Conservation (phyloP, 225 moss, liverwort and hornwort genomes). For the Climacium dendroides region DNA sequence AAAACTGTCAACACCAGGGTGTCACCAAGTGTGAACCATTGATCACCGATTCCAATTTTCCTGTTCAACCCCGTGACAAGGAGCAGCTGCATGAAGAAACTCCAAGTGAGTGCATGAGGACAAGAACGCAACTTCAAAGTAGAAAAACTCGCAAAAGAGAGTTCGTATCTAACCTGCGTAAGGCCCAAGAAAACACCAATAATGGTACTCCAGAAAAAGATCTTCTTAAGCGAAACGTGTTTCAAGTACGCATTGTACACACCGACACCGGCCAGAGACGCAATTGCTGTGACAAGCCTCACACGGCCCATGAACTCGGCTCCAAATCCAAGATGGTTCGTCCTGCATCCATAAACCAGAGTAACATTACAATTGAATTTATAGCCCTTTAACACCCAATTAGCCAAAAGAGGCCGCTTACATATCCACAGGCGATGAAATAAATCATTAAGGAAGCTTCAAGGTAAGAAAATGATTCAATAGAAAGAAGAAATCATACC, state of each 20-base stretch:
- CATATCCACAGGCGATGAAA: not conserved
- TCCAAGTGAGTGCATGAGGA: not conserved
- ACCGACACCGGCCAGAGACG: slow-evolving; percentile 74
- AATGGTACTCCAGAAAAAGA: slow-evolving; percentile 88
- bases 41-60: slow-evolving; percentile 44
- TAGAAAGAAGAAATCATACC: not conserved
- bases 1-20: slow-evolving; percentile 34
- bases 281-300: slow-evolving; percentile 71
- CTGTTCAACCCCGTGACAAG: slow-evolving; percentile 56
- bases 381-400: not conserved
- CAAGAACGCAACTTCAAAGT: not conserved
- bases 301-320: slow-evolving; percentile 93
- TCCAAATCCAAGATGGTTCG: slow-evolving; percentile 91
- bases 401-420: not conserved
- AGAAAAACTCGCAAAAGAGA: not conserved
- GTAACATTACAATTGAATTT: not conserved
- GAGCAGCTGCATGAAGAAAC: slow-evolving; percentile 29
- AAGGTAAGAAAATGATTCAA: not conserved
- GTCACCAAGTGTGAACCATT: slow-evolving; percentile 54
- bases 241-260: slow-evolving; percentile 75
- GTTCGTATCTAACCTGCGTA: slow-evolving; percentile 44
- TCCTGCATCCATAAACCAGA: slow-evolving; percentile 29
- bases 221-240: slow-evolving; percentile 59
- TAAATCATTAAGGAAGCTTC: not conserved
- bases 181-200: slow-evolving; percentile 58